Conservation (phyloP, 2,329 filamentous ascomycete species). For the Diplodia corticola region DNA sequence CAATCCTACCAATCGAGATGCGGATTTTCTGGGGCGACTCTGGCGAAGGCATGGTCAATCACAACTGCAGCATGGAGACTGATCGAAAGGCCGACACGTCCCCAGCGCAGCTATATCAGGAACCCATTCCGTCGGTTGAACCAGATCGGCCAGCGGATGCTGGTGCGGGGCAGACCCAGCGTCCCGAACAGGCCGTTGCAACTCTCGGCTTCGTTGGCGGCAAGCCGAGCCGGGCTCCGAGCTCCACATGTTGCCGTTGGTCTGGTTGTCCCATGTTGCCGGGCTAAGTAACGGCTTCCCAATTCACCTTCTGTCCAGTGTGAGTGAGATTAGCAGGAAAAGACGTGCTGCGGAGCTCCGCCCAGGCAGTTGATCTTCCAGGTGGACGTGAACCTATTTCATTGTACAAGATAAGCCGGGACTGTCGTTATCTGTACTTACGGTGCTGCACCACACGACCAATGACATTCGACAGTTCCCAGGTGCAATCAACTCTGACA, state of each 20-base stretch:
- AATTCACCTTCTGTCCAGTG: too few relatives aligned
- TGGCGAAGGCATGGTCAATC: background rate
- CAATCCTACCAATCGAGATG: background rate
- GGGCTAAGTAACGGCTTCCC: too few relatives aligned
- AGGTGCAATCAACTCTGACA: too few relatives aligned
- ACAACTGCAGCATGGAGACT: too few relatives aligned
- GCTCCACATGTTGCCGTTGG: too few relatives aligned
- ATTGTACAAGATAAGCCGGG: background rate
- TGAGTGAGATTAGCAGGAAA: background rate
- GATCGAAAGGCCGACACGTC: background rate
- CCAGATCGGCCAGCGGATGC: background rate
- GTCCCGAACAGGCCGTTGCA: background rate
- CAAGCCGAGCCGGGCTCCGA: background rate
- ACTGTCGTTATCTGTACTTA: background rate
- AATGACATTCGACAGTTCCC: too few relatives aligned
- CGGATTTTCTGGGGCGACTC: background rate
- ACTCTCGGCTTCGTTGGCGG: background rate
- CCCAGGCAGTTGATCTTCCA: background rate
- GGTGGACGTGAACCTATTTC: background rate
- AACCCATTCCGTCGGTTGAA: background rate
- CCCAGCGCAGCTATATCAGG: background rate
- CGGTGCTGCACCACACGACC: background rate
- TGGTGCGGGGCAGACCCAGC: background rate
- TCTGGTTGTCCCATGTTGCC: too few relatives aligned
- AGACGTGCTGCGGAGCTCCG: background rate